phyloP scores from a whole-genome alignment of 352 stramenopile genomes.

The Globisporangium emineosum region DNA sequence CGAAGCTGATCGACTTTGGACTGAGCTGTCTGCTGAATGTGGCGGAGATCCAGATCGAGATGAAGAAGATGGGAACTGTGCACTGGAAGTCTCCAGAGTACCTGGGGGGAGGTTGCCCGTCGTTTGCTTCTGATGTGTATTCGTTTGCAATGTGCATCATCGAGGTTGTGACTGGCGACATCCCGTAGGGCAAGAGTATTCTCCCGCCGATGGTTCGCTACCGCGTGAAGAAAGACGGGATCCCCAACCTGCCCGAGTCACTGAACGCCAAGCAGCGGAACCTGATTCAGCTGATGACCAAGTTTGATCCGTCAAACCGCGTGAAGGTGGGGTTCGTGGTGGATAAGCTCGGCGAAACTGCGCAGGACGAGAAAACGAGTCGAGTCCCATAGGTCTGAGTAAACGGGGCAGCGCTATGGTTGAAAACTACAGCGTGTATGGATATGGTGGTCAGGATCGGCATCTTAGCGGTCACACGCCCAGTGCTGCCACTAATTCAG shows the following conservation, averaged over 20 bases:
- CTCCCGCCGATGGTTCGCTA: neutral
- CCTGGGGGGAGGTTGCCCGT: neutral
- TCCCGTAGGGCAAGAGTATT: neutral
- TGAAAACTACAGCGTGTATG: too few relatives aligned
- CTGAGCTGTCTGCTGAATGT: constrained; percentile 1
- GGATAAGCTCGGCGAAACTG: neutral
- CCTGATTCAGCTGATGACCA: constrained; percentile 1
- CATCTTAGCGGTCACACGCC: too few relatives aligned
- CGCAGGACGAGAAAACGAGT: neutral
- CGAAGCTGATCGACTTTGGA: constrained; percentile 25
- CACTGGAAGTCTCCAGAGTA: constrained; percentile 1
- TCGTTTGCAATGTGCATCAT: constrained; percentile 6
- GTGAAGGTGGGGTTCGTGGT: neutral
- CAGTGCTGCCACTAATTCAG: too few relatives aligned
- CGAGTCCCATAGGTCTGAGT: too few relatives aligned
- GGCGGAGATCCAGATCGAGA: neutral
- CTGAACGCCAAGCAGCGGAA: neutral
- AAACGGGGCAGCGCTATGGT: too few relatives aligned
- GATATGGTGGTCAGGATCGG: too few relatives aligned
- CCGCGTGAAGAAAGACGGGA: neutral
- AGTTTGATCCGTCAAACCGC: neutral
- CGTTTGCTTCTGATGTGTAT: neutral
- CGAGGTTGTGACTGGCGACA: neutral
- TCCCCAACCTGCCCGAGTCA: neutral
- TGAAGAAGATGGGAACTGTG: neutral